Percentiles rank a stretch among this genome's conserved stretches.
These are phyloP conservation scores for Backusella liffmaniae DNA, from an alignment of 192 early-diverging fungal species.

Conservation along the genomic window DNA sequence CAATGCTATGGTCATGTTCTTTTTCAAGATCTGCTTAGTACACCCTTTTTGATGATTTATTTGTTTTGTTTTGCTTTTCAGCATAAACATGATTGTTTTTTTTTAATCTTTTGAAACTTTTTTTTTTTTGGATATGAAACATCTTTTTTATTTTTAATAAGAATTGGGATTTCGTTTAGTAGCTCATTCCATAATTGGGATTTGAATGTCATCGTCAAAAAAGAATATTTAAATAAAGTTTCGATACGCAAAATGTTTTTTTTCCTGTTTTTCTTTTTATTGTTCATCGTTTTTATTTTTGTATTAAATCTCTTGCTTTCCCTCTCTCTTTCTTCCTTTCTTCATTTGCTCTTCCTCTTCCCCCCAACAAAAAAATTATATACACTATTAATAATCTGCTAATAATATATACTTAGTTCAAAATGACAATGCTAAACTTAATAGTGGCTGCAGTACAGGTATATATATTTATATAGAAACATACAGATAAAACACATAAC, in stretches of 20 bases:
- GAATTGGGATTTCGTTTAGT: not conserved
- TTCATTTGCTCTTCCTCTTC: not conserved
- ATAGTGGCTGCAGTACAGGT: constrained; percentile 32
- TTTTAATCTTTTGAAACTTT: not conserved
- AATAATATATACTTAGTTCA: not conserved
- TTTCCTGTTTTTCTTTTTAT: not conserved
- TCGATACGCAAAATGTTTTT: not conserved
- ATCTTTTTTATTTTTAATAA: not conserved
- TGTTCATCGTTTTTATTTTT: not conserved
- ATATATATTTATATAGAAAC: not conserved
- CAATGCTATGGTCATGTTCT: no score
- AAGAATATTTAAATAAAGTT: constrained; percentile 2
- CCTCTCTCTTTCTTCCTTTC: not conserved
- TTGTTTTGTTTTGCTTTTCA: not conserved
- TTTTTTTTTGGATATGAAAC: not conserved
- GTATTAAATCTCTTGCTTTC: not conserved
- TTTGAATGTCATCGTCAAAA: not conserved
- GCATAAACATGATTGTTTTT: not conserved
- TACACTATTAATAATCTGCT: not conserved
- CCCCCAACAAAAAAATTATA: not conserved
- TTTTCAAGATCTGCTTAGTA: not conserved
- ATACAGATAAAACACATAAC: not conserved
- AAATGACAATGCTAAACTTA: constrained; percentile 27
- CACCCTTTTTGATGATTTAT: not conserved
- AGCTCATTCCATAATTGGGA: not conserved